Base-by-base conservation (phyloP, 1,139 yeast species). In the Yamadazyma sp. region DNA sequence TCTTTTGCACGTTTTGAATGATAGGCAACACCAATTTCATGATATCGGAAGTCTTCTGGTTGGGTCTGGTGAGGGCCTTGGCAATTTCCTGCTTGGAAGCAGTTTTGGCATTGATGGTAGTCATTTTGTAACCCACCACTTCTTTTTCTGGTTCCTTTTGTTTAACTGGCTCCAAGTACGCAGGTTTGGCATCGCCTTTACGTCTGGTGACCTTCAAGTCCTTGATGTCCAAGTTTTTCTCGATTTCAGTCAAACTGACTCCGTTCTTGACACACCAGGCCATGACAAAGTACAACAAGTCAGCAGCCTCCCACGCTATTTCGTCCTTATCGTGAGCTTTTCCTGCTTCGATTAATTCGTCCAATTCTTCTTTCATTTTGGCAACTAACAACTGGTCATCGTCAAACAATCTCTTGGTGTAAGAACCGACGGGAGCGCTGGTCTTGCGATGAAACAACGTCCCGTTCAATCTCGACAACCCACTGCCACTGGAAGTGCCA, bases 281-380 rank as follows among this genome's bases (percentile, higher is more conserved):
- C 73, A 90, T 63, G 9, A 94, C 90, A 62, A 94, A 94, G 64
- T 94, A 92, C 42, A 94, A 64, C 57, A 92, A 73, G 59, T 94
- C 99, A 6, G 98, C 98, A 40, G 95, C 92, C 64, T 92, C 98
- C 96, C 97, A 92, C 0, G 97, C 85, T 38, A 89, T 77, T 46
- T 92, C 97, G 22, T 58, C 54, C 33, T 53, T 51, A 35, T 61
- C 58, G 3, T 76, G 77, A 7, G 72, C 54, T 40, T 63, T 59
- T 6, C 72, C 72, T 14, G 98, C 97, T 42, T 88, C 97, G 29
- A 90, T 81, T 46, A 92, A 76, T 62, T 94, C 99, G 55, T 92
- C 97, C 39, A 96, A 95, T 63, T 92, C 99, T 67, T 92, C 98
- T 59, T 81, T 80, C 62, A 92, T 83, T 70, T 92, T 92, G 15